Base-by-base conservation (phyloP, 2,329 filamentous ascomycete genomes). In the Pezicula radicicola region DNA sequence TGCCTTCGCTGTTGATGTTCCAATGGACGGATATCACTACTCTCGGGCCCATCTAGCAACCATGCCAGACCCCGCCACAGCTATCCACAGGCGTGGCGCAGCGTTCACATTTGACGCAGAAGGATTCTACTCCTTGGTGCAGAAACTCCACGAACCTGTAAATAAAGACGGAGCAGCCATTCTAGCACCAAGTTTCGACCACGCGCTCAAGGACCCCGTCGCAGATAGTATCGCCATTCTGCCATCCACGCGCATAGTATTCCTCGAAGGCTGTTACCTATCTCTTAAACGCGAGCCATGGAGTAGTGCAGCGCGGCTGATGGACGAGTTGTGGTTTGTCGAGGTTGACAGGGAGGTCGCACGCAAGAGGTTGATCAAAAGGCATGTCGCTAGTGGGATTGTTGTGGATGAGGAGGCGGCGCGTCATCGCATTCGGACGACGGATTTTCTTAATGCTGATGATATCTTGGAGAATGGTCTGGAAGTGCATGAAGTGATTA, bases 261-360 rank as follows among this genome's bases (percentile, higher is more conserved):
- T 80, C 33, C 71, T 79, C 41, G 77, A 80, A 55, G 77, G 77
- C 1, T 75, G 77, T 52, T 79, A 79, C 63, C 64, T 75, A 1
- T 71, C 74, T 48, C 60, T 76, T 25, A 62, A 76, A 54, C 69
- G 72, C 50, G 65, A 69, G 42, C 75, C 75, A 15, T 79, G 76
- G 76, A 68, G 60, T 43, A 55, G 64, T 30, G 70, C 71, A 9
- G 71, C 73, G n/a, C 46, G 55, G 5, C 50, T 77, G 48, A 76
- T 77, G 66, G 75, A 79, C 63, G 76, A 79, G 36, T 64, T 64
- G 30, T 68, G 65, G 66, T 63, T 68, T 39, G 66, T 68, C 27
- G 58, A 63, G 25, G 62, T 63, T 19, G 46, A 55, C 2, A 41
- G 54, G 6, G 53, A 59, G 2, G 46, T 62, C 2, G 65, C 65